phyloP scores from a whole-genome alignment of 2,329 filamentous ascomycete species.

The Akanthomyces dipterigenus region DNA sequence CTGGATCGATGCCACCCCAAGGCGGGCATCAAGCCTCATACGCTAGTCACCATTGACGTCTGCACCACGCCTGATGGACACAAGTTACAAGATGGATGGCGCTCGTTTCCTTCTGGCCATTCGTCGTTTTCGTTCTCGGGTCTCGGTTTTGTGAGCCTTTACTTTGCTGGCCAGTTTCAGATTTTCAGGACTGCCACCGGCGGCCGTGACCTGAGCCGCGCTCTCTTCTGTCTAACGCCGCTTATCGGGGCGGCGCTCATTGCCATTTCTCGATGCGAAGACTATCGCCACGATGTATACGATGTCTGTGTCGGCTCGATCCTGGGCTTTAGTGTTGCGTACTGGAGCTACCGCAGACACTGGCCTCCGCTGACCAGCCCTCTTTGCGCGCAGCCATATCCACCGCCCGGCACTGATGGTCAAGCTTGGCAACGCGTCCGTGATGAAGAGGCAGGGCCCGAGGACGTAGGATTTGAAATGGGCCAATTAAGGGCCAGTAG shows the following conservation, averaged over 20 bases:
- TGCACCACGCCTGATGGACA: conserved; percentile 67
- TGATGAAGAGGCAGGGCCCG: conserved; percentile 46
- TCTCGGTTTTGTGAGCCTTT: conserved; percentile 66
- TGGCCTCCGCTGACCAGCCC: conserved; percentile 49
- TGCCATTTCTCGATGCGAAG: conserved; percentile 61
- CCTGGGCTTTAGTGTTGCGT: conserved; percentile 53
- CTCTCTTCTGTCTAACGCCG: conserved; percentile 51
- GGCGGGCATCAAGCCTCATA: conserved; percentile 37
- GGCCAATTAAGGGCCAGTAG: conserved; percentile 1
- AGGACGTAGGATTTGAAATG: conserved; percentile 35
- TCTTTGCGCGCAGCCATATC: conserved; percentile 52
- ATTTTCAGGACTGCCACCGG: conserved; percentile 42
- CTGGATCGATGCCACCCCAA: conserved; percentile 73
- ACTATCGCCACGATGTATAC: conserved; percentile 66
- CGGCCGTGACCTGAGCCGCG: conserved; percentile 47
- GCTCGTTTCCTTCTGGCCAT: conserved; percentile 77
- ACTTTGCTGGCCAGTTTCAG: conserved; percentile 60
- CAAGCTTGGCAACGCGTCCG: conserved; percentile 37
- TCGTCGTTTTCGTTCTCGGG: conserved; percentile 74
- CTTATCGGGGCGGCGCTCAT: conserved; percentile 59
- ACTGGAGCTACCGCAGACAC: conserved; percentile 61
- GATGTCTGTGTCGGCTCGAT: conserved; percentile 57
- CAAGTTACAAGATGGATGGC: conserved; percentile 73
- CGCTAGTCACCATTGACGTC: conserved; percentile 57
- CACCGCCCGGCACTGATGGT: conserved; percentile 34